These are phyloP conservation scores for Ascosphaera apis DNA, from an alignment of 2,329 filamentous ascomycete species.

Conservation along the genomic window DNA sequence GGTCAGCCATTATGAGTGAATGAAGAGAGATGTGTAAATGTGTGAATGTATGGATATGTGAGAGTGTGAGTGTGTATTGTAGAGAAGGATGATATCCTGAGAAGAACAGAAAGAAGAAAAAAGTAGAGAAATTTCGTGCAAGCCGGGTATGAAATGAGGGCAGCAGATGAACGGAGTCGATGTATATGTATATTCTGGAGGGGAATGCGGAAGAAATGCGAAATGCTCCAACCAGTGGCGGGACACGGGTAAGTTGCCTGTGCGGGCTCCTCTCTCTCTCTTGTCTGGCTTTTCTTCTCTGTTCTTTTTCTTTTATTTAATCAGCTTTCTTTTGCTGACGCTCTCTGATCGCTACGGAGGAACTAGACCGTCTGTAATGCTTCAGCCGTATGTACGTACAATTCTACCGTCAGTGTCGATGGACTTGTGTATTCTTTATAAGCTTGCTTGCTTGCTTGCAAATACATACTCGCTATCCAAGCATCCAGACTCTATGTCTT, in stretches of 20 bases:
- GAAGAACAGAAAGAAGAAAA: not conserved
- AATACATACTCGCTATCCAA: not conserved
- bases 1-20: slow-evolving; percentile 18
- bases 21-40: not conserved
- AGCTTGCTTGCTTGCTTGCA: not conserved
- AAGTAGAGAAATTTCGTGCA: not conserved
- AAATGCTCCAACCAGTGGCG: slow-evolving; percentile 3
- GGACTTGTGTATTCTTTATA: not conserved
- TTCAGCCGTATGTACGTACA: too few relatives aligned
- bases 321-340: not conserved
- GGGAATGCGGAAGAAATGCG: not conserved
- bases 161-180: not conserved
- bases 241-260: slow-evolving; percentile 14
- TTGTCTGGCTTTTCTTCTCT: not conserved
- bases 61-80: not conserved
- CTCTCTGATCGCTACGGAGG: not conserved
- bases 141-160: not conserved
- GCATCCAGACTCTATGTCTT: not conserved
- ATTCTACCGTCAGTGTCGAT: too few relatives aligned
- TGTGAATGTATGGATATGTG: not conserved
- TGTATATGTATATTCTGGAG: not conserved
- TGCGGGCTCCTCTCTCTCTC: not conserved
- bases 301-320: not conserved
- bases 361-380: too few relatives aligned
- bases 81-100: not conserved